Evolutionary conservation across 1,139 yeast species (phyloP), one percentile per base, ranked within the genome.

Genomic region (Candida glucosophila): DNA sequence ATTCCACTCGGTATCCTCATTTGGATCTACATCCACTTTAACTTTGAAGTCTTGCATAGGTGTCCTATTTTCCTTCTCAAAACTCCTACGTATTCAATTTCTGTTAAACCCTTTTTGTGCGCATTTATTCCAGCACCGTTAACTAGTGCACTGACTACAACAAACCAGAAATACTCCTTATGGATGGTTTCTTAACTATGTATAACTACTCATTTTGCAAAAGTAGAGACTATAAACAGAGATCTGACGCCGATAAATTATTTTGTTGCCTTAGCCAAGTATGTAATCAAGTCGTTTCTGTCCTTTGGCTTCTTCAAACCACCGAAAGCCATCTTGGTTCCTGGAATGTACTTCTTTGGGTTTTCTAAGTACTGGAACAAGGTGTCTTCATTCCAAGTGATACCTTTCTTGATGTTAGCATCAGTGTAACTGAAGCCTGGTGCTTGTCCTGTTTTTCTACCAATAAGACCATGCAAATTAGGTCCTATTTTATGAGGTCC

Each of bases 311-410:
- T 90, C 90, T 90, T 90, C 66, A 90, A 78, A 69, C 98, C 98
- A 70, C 96, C 98, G 53, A 90, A 90, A 43, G 98, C 98, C 98
- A 90, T 90, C 80, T 90, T 90, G 71, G 97, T 90, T 66, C 98
- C 98, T 55, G 98, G 98, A 49, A 90, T 86, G 73, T 86, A 90
- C 73, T 90, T 90, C 94, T 90, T 90, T 71, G 98, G 98, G 83
- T 90, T 92, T 68, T 81, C 94, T 65, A 90, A 78, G 78, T 90
- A 90, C 61, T 82, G 95, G 49, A 79, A 73, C 80, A 90, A 74
- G 61, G 86, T 74, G 58, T 86, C 90, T 55, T 77, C 92, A 43
- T 54, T 46, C 98, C 98, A 90, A 36, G 32, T 49, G 40, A 88
- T 93, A 54, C 88, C 94, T 71, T 86, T 86, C 73, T 81, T 80